Evolutionary conservation across 495 filamentous ascomycete genomes (phyloP), one percentile per base, ranked within the genome.

Genomic region (Corynascus novoguineensis): DNA sequence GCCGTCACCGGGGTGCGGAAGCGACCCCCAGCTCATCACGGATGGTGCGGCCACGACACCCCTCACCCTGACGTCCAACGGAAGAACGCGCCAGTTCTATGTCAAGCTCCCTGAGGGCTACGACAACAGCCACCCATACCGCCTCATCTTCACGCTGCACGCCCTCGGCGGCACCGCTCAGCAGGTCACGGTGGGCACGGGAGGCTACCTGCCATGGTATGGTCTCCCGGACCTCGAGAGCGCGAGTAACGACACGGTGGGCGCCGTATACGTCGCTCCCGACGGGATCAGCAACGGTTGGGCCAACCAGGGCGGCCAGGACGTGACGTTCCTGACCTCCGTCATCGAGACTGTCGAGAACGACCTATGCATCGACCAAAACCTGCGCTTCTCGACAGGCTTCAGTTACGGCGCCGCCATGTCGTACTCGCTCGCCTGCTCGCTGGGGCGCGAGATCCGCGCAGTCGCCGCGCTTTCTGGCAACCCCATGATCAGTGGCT

Each of bases 351-450:
- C 64, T 2, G 58, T 74, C 9, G 68, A 74, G 21, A 48, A 35
- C 42, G 74, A 73, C 42, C 69, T 76, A 54, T 79, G 76, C 59
- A 55, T 78, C 9, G 69, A 79, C 63, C 50, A 68, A 52, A 66
- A 63, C 49, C 64, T 70, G 25, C 62, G 69, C 53, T 78, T 74
- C 68, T 65, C 69, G 1, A 74, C 69, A 6, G 76, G 76, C 25
- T 78, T 74, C 62, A 73, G 70, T 58, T 78, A 72, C 60, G 76
- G 76, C 21, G 76, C 59, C 24, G 69, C 70, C 37, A 77, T 78
- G 76, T 72, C 68, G n/a, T 77, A 74, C 55, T 55, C 70, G 2
- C 62, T 78, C 28, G 75, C 76, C 17, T 78, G 75, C 55, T 60
- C 70, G 2, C 69, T 69, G 0, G 64, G 65, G 1, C 64, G 69